These are phyloP conservation scores for Eimeria falciformis DNA, from an alignment of 169 alveolate genomes.

Conservation along the genomic window DNA sequence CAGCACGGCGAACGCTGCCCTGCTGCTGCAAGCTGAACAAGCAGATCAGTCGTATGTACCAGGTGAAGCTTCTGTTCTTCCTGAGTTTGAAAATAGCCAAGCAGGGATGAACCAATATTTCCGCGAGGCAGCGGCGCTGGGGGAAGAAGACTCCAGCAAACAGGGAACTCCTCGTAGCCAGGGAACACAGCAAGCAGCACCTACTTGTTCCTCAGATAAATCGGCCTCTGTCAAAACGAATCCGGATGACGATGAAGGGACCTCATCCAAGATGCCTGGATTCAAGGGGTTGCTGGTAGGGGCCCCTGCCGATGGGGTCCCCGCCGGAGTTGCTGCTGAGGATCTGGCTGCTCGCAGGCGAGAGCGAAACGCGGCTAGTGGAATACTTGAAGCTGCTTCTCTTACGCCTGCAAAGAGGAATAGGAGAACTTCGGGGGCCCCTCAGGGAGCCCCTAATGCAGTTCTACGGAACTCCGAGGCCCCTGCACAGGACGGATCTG, in stretches of 20 bases:
- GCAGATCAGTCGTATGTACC: constrained; percentile 67
- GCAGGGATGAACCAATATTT: constrained; percentile 76
- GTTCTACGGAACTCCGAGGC: constrained; percentile 50
- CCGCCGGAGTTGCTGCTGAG: constrained; percentile 35
- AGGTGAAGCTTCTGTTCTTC: constrained; percentile 61
- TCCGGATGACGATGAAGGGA: constrained; percentile 39
- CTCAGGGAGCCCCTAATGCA: constrained; percentile 22
- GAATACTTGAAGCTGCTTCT: constrained; percentile 33
- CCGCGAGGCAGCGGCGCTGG: constrained; percentile 66
- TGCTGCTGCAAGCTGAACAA: constrained; percentile 61
- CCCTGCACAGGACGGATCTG: constrained; percentile 60
- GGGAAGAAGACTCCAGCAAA: constrained; percentile 64
- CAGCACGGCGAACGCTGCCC: constrained; percentile 68
- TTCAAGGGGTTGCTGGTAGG: constrained; percentile 71
- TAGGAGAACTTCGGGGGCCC: constrained; percentile 71
- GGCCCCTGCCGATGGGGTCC: constrained; percentile 29
- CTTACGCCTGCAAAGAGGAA: constrained; percentile 76
- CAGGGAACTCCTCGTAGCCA: constrained; percentile 15
- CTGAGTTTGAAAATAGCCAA: constrained; percentile 72
- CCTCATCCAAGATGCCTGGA: constrained; percentile 70
- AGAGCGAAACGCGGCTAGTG: constrained; percentile 22
- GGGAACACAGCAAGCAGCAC: constrained; percentile 26
- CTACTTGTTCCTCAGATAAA: constrained; percentile 43
- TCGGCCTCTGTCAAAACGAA: constrained; percentile 50
- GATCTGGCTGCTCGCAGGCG: constrained; percentile 42